These are phyloP conservation scores for Barnettozyma wickerhamii DNA, from an alignment of 805 yeast species.

Conservation along the genomic window DNA sequence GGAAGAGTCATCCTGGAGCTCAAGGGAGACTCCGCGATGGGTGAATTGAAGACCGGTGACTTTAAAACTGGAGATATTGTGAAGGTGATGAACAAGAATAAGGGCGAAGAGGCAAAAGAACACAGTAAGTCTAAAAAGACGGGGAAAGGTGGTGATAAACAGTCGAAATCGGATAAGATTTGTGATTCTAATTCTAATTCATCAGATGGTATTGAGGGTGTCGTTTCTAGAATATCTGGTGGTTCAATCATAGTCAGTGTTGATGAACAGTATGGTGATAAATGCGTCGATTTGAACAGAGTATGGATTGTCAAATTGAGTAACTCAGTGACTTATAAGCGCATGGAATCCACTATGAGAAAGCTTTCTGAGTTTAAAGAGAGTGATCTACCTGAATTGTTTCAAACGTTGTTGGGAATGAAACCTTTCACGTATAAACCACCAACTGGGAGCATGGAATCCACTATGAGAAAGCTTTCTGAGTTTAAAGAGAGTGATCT, in stretches of 20 bases:
- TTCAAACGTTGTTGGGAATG: conserved; percentile 44
- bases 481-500: conserved; percentile 36
- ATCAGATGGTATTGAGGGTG: conserved; percentile 51
- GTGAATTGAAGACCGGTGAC: conserved; percentile 42
- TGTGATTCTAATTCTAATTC: conserved; percentile 5
- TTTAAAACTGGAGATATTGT: conserved; percentile 77
- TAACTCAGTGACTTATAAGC: conserved; percentile 66
- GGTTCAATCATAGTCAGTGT: conserved; percentile 53
- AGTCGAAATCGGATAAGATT: conserved; percentile 15
- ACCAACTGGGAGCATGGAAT: conserved; percentile 75
- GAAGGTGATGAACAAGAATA: conserved; percentile 40
- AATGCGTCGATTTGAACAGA: conserved; percentile 41
- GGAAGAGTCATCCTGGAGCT: conserved; percentile 71
- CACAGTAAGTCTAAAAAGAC: not conserved
- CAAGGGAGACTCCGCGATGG: conserved; percentile 44
- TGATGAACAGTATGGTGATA: conserved; percentile 51
- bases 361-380: conserved; percentile 48
- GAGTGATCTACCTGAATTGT: conserved; percentile 31
- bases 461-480: conserved; percentile 62
- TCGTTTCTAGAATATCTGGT: conserved; percentile 50
- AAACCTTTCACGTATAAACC: conserved; percentile 29
- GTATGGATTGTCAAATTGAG: conserved; percentile 56
- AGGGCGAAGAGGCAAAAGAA: conserved; percentile 23
- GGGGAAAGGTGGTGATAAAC: not conserved
- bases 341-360: conserved; percentile 76